Evolutionary conservation across 2,329 filamentous ascomycete genomes (phyloP).

Genomic region (Dactylella cylindrospora): DNA sequence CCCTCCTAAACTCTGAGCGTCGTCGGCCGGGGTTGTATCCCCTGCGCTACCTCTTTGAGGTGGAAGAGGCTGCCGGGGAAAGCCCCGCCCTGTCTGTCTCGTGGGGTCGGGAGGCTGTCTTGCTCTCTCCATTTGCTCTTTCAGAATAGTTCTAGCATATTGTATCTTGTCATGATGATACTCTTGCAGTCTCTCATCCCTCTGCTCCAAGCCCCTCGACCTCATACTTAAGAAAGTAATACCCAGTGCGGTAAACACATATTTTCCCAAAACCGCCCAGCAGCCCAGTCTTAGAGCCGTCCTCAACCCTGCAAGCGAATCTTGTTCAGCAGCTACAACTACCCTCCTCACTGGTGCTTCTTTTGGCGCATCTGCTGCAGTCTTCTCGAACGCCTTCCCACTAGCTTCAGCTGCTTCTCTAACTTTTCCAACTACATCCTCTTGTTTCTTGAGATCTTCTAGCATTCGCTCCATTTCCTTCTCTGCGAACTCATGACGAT

Average conservation of each 20-base stretch:
- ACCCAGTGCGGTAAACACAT: background rate
- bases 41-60: background rate
- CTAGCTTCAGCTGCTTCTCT: too few relatives aligned
- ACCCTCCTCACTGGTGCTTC: too few relatives aligned
- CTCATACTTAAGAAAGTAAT: conserved; percentile 3
- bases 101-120: background rate
- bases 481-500: too few relatives aligned
- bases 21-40: conserved; percentile 1
- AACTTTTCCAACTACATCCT: too few relatives aligned
- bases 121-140: background rate
- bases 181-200: conserved; percentile 34
- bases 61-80: conserved; percentile 3
- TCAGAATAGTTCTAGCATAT: conserved; percentile 6
- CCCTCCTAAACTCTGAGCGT: conserved; percentile 29
- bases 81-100: background rate
- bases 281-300: background rate
- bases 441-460: too few relatives aligned
- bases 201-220: conserved; percentile 7
- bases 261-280: conserved; percentile 30
- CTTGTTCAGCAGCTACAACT: too few relatives aligned
- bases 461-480: too few relatives aligned
- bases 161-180: conserved; percentile 24
- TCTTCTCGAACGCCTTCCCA: too few relatives aligned
- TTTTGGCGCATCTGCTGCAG: too few relatives aligned
- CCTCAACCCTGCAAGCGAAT: too few relatives aligned